phyloP scores from a whole-genome alignment of 1,139 yeast species.

The Geotrichum phurueaensis region DNA sequence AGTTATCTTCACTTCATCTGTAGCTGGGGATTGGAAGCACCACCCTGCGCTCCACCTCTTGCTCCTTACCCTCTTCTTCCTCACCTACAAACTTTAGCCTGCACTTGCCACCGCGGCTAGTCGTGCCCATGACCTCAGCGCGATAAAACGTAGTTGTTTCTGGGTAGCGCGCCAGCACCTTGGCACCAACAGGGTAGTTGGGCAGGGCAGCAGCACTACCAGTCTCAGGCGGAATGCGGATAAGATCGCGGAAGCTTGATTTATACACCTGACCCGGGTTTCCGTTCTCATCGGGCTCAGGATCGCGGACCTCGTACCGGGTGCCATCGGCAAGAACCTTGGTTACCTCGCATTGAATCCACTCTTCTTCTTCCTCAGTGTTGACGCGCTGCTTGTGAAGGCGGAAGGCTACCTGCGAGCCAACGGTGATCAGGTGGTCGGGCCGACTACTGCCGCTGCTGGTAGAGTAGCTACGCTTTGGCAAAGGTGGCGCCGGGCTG shows the following conservation, averaged over 20 bases:
- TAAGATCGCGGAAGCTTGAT: conserved; percentile 73
- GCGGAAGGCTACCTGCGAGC: conserved; percentile 85
- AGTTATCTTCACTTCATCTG: neutral
- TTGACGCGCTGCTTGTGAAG: conserved; percentile 40
- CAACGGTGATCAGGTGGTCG: conserved; percentile 36
- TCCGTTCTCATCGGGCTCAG: conserved; percentile 93
- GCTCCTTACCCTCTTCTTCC: conserved; percentile 92
- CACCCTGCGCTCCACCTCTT: conserved; percentile 79
- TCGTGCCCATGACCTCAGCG: conserved; percentile 80
- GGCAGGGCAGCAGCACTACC: conserved; percentile 38
- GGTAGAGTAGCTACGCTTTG: neutral
- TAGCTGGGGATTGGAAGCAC: conserved; percentile 65
- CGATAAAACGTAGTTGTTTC: conserved; percentile 96
- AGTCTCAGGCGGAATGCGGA: conserved; percentile 58
- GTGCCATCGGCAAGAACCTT: conserved; percentile 70
- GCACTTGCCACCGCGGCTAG: conserved; percentile 64
- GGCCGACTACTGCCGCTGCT: conserved; percentile 4
- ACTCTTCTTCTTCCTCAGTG: conserved; percentile 71
- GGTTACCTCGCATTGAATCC: conserved; percentile 94
- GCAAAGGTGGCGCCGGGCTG: conserved; percentile 1
- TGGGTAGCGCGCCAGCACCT: conserved; percentile 90
- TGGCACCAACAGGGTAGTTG: conserved; percentile 66
- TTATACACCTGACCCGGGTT: conserved; percentile 84
- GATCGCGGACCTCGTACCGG: conserved; percentile 78
- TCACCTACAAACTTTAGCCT: conserved; percentile 89